Evolutionary conservation across 2,329 filamentous ascomycete genomes (phyloP), one percentile per base, ranked within the genome.

Genomic region (Monilinia fructigena): DNA sequence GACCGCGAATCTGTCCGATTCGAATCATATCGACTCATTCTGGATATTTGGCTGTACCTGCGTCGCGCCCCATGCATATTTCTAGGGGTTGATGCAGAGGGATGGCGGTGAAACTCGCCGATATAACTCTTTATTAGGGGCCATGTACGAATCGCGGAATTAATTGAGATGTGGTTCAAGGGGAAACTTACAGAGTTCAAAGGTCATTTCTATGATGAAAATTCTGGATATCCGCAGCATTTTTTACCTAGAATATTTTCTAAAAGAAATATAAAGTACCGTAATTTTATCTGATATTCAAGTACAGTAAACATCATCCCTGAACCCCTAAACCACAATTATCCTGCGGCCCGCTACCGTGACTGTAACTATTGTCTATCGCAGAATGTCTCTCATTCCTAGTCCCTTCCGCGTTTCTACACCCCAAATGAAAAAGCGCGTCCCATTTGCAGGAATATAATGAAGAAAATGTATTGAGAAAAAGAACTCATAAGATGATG

Each of bases 301-400:
- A 23, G 8, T 26, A 12, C 4, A 20, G 4, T 14, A 6, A 42
- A 5, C 16, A 1, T 31, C 26, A 20, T 18, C 40, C 20, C 45
- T 50, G 8, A 40, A 26, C 14, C 28, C 14, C 28, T 38, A 4
- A 40, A 26, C n/a, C 28, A 4, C 28, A 48, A 60, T 7, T 28
- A 48, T 20, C 53, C 31, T 55, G 53, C 45, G 45, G 28, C 45
- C 31, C 31, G 45, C n/a, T 38, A 38, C 56, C 45, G 56, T 55
- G 31, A 23, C 31, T 23, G 5, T 6, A 38, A 23, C 20, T 40
- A 23, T 16, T 40, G 35, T 38, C n/a, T 14, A 55, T 40, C 31
- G 12, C 53, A 7, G 1, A 35, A 23, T 23, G n/a, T 50, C 26
- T 50, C 45, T 26, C 14, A 8, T 40, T 28, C 38, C 31, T 23